Evolutionary conservation across 202 grass and related monocot genomes (phyloP).

Genomic region (Alloteropsis angusta): DNA sequence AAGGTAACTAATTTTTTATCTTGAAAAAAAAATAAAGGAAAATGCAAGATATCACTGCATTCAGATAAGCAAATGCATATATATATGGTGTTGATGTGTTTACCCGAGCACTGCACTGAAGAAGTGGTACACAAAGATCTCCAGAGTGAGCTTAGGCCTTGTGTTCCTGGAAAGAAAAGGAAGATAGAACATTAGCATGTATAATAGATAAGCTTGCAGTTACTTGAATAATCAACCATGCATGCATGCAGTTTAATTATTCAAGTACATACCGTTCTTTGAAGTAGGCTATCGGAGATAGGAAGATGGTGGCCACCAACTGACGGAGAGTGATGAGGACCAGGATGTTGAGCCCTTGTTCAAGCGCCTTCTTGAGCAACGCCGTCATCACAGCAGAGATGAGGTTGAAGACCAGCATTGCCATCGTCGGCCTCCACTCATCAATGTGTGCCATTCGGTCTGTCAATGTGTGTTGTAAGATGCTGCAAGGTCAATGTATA

Average conservation of each 20-base stretch:
- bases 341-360: slow-evolving; percentile 48
- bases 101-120: slow-evolving; percentile 70
- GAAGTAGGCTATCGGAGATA: slow-evolving; percentile 62
- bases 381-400: slow-evolving; percentile 58
- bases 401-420: slow-evolving; percentile 54
- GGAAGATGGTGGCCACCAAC: slow-evolving; percentile 53
- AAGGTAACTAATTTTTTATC: no score
- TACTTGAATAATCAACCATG: background rate
- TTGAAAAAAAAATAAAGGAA: background rate
- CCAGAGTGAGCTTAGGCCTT: slow-evolving; percentile 61
- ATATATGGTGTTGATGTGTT: background rate
- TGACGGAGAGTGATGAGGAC: slow-evolving; percentile 73
- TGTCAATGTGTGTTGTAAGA: background rate
- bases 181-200: background rate
- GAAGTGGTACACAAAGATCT: slow-evolving; percentile 73
- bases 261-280: slow-evolving; percentile 57
- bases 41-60: background rate
- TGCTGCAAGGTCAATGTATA: background rate
- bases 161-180: slow-evolving; percentile 36
- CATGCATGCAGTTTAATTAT: no score
- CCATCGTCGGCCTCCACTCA: slow-evolving; percentile 32
- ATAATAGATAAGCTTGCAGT: background rate
- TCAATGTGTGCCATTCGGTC: background rate
- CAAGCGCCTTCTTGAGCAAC: slow-evolving; percentile 56
- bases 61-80: background rate